Base-by-base conservation (phyloP, 208 protist species). In the Vickermania ingenoplastis region DNA sequence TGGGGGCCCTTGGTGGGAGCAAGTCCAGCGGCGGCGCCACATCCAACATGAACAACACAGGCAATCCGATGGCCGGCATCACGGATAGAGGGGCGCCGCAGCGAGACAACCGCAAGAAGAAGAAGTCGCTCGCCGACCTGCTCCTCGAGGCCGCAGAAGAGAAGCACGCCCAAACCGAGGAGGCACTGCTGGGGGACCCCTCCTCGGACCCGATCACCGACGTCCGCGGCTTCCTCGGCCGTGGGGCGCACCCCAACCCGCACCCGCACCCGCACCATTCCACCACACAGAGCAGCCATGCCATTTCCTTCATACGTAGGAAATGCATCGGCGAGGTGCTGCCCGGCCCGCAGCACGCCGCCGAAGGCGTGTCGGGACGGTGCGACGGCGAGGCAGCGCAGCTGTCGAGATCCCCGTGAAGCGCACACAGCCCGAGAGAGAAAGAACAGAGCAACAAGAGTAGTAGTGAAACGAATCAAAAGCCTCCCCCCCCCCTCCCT, bases 271-370 rank as follows among this genome's bases (percentile, higher is more conserved):
- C 36, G 36, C 36, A 45, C 36, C 36, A 45, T 17, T 7, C 36
- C 36, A 7, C 36, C 17, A 7, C 36, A 45, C 36, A n/a, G 17
- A 17, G 11, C 36, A n/a, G 11, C 36, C 36, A 45, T 17, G 17
- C 36, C 36, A 45, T 45, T 45, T 45, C 36, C 36, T 45, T 45
- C 36, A 45, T 45, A n/a, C 36, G 36, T 45, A 45, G 17, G 36
- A 45, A 45, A 17, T 45, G 36, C 36, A 45, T 45, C 17, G 36
- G 11, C 17, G 36, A 45, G 36, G 36, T 45, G 7, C 36, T 45
- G 7, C 36, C 36, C 11, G 36, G 36, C 11, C 36, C 36, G 17
- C 36, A 45, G 36, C 36, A 45, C 36, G 29, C 53, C 53, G 25
- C 50, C 54, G 41, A 3, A 28, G 45, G n/a, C 1, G 5, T 30